Percentiles rank a stretch among this genome's conserved stretches.
These are phyloP conservation scores for Austroboletus niveus DNA, from an alignment of 1,284 basidiomycete genomes.

Conservation along the genomic window DNA sequence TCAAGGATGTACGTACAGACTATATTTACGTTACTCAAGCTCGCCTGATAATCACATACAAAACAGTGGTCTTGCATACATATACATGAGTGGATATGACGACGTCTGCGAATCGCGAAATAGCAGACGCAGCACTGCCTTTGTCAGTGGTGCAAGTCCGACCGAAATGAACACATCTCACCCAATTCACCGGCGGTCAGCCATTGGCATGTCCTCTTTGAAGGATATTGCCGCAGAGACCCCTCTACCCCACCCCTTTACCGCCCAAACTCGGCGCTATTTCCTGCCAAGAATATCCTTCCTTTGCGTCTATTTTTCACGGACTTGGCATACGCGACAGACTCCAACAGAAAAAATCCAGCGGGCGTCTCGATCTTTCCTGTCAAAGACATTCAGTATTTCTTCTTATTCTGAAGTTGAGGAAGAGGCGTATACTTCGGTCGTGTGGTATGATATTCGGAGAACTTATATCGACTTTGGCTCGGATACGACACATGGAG, in stretches of 20 bases:
- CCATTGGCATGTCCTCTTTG: background rate
- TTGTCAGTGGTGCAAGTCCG: background rate
- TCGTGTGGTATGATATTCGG: conserved; percentile 7
- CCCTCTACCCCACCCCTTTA: background rate
- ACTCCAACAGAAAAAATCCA: conserved; percentile 21
- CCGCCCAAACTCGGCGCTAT: conserved; percentile 16
- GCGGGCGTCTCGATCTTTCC: conserved; percentile 21
- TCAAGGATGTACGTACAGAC: background rate
- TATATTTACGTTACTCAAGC: background rate
- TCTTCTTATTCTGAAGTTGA: background rate
- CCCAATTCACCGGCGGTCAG: background rate
- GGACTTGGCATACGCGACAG: conserved; percentile 22
- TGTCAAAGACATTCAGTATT: conserved; percentile 3
- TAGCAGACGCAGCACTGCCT: background rate
- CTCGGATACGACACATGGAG: conserved; percentile 2
- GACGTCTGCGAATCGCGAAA: background rate
- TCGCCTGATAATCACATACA: conserved; percentile 1
- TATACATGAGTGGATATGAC: background rate
- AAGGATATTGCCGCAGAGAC: background rate
- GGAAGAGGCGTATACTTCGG: conserved; percentile 8
- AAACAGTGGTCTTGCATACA: background rate
- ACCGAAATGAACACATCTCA: background rate
- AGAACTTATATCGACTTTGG: background rate
- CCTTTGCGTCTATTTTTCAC: conserved; percentile 28
- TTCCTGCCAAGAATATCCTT: conserved; percentile 20